Evolutionary conservation across 2,329 filamentous ascomycete species (phyloP), one percentile per base, ranked within the genome.

Genomic region (Fusarium redolens): DNA sequence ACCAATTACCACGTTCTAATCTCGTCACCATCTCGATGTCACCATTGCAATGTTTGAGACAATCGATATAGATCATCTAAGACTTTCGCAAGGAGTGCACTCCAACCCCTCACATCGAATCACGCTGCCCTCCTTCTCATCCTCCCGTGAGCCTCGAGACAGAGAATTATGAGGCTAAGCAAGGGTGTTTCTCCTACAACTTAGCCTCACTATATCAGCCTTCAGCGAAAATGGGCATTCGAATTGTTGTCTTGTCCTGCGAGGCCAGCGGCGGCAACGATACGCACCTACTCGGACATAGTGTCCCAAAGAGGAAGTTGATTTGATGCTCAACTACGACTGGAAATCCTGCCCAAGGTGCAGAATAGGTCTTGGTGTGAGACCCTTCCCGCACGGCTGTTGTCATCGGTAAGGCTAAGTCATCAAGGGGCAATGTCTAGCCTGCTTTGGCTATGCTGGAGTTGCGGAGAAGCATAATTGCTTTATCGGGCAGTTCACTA

Each of bases 251-350:
- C 40, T 45, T 47, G 18, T 25, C 43, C 37, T 65, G 35, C 52
- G 59, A 52, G 40, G 45, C 56, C 55, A 64, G 40, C 62, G 43
- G 54, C 48, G 37, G 44, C 31, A 56, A 31, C 44, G 35, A 69
- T 62, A 56, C 44, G 57, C 69, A 68, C 65, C 61, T 69, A 56
- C 64, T 68, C 75, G 73, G 73, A 61, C 44, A 33, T 35, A 51
- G 58, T 65, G 45, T 66, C 75, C 68, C 35, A 61, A 77, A 72
- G 30, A 64, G 75, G 75, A 69, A 77, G 75, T 72, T 76, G 41
- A 31, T 28, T 63, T 60, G 44, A 37, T 17, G 12, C 44, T 69
- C 68, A 51, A 62, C 22, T 37, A 37, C 20, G 28, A 38, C 48
- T 56, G 40, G 22, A 30, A 40, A 35, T 44, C 52, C 55, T 62